Conservation (phyloP, 2,329 filamentous ascomycete genomes). For the Ophiosphaerella narmari region DNA sequence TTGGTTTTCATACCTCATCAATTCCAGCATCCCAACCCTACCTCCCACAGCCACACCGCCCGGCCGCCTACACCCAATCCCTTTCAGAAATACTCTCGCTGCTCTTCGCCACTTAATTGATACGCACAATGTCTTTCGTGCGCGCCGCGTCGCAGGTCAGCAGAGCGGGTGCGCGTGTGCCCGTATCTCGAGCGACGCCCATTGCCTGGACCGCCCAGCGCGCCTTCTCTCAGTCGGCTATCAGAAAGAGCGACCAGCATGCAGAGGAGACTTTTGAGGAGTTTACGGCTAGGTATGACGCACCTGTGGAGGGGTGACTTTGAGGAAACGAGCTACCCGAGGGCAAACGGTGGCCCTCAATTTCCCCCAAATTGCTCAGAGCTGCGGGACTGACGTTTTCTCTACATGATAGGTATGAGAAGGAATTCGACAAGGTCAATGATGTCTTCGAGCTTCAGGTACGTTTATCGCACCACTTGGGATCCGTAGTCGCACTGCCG, state of each 20-base stretch:
- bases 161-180: constrained; percentile 39
- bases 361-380: constrained; percentile 22
- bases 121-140: constrained; percentile 43
- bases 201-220: constrained; percentile 41
- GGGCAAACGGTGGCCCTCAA: constrained; percentile 32
- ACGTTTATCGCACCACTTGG: constrained; percentile 45
- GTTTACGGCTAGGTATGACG: constrained; percentile 88
- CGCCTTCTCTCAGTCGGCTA: constrained; percentile 58
- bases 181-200: constrained; percentile 40
- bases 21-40: constrained; percentile 28
- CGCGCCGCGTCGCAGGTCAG: constrained; percentile 44
- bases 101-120: constrained; percentile 33
- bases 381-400: constrained; percentile 32
- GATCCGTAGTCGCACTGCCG: constrained; percentile 20
- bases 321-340: constrained; percentile 18
- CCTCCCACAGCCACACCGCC: constrained; percentile 28
- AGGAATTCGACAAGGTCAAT: constrained; percentile 96
- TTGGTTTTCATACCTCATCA: constrained; percentile 29
- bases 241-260: constrained; percentile 60
- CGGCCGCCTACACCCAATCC: constrained; percentile 27
- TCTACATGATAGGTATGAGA: constrained; percentile 78
- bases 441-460: constrained; percentile 99
- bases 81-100: constrained; percentile 18
- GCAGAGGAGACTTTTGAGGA: constrained; percentile 98
- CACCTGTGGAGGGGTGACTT: constrained; percentile 23